phyloP scores from a whole-genome alignment of 768 basidiomycete genomes.

The Plicaturopsis crispa region DNA sequence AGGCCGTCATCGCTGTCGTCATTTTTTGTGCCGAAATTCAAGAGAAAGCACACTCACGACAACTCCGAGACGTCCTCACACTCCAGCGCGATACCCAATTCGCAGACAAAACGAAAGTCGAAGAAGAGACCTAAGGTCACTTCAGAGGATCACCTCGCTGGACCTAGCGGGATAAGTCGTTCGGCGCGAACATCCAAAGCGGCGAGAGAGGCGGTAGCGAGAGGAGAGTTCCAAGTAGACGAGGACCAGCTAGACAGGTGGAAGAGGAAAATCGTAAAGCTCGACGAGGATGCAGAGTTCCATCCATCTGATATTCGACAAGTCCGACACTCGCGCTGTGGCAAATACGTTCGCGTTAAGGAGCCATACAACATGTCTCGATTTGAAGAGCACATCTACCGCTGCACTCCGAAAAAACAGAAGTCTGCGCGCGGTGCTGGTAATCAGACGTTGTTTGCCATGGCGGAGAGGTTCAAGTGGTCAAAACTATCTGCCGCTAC shows the following conservation, averaged over 20 bases:
- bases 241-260: slow-evolving; percentile 1
- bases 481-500: neutral
- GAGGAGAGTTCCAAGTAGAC: neutral
- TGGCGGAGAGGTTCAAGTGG: neutral
- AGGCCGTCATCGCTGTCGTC: too few relatives aligned
- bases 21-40: too few relatives aligned
- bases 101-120: neutral
- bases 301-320: neutral
- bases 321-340: slow-evolving; percentile 11
- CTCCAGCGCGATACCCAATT: neutral
- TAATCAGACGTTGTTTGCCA: neutral
- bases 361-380: slow-evolving; percentile 7
- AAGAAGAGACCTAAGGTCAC: neutral
- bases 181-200: neutral
- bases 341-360: slow-evolving; percentile 6
- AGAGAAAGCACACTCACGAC: neutral
- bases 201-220: neutral
- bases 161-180: neutral
- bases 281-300: neutral
- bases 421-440: neutral
- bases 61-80: neutral
- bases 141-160: neutral
- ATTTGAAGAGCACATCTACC: slow-evolving; percentile 8
- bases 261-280: slow-evolving; percentile 5
- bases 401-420: neutral